These are phyloP conservation scores for Wallacemonas sp. DNA, from an alignment of 208 protist genomes.

Conservation along the genomic window DNA sequence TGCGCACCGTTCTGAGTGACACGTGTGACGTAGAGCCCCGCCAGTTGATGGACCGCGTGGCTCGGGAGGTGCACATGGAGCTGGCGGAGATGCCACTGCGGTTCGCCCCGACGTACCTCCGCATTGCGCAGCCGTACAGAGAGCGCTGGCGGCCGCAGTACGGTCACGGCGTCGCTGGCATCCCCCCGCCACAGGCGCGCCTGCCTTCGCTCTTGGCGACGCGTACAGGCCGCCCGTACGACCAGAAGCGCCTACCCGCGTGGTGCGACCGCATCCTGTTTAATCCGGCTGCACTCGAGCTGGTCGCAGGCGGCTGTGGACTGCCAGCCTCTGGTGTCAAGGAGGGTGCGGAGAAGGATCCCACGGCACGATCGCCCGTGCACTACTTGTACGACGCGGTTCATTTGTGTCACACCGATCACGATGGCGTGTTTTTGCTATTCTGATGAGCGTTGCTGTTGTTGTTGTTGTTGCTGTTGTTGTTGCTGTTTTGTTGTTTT, in stretches of 20 bases:
- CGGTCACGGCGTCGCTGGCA: background rate
- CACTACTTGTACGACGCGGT: constrained; percentile 60
- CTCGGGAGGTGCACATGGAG: constrained; percentile 44
- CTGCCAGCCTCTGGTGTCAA: background rate
- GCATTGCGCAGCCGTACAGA: constrained; percentile 24
- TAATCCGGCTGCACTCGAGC: constrained; percentile 70
- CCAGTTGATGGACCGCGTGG: constrained; percentile 53
- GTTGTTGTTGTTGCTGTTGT: too few species aligned
- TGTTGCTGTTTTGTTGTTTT: background rate
- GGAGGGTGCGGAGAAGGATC: background rate
- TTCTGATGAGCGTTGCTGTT: too few species aligned
- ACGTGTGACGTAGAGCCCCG: constrained; percentile 55
- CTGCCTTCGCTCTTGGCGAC: constrained; percentile 20
- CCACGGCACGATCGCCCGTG: too few species aligned
- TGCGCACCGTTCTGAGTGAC: constrained; percentile 22
- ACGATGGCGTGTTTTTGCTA: constrained; percentile 66
- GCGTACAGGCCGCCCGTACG: constrained; percentile 28
- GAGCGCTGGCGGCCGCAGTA: background rate
- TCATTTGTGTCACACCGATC: constrained; percentile 63
- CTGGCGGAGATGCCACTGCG: constrained; percentile 62
- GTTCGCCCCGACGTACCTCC: constrained; percentile 71
- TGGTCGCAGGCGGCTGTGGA: constrained; percentile 43
- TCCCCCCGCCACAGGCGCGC: background rate
- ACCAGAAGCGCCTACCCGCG: constrained; percentile 58
- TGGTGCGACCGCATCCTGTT: constrained; percentile 89